Base-by-base conservation (phyloP, 192 early-diverging fungal genomes). In the Kappamyces sp. region DNA sequence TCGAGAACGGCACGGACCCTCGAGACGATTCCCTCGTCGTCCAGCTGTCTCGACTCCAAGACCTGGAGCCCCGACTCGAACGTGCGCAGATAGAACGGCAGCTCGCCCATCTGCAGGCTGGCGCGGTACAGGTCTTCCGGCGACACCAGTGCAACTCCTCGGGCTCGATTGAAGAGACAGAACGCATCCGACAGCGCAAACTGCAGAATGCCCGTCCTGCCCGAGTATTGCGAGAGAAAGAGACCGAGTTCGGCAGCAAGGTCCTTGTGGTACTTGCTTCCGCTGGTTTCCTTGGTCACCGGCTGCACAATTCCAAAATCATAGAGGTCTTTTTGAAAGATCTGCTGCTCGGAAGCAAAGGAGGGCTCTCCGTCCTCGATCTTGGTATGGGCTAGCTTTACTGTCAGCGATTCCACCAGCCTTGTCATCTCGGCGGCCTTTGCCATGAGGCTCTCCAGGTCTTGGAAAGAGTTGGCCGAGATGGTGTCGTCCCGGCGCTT, bases 101-200 rank as follows among this genome's bases (percentile, higher is more conserved):
- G 69, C 4, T 55, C 47, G 49, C 77, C 75, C 55, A 96, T 91
- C 61, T 79, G 72, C 9, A 63, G 62, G 64, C 86, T 86, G 22
- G 88, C 86, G 60, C 85, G 87, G 47, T 82, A 79, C 52, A 98
- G 78, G 73, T 98, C 95, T n/a, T 88, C 79, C 4, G 95, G 95
- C 0, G 93, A 98, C 12, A 98, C 87, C 6, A 95, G 77, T 22
- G 90, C 87, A 57, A 86, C 85, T 5, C 93, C 93, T 47, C 95
- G 83, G 4, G 93, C 95, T 2, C 92, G 84, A 66, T 98, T 98
- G 66, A 91, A 94, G 41, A 98, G 62, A 63, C 93, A 96, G 68
- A 94, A 98, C 5, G 93, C 75, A 61, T 96, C 94, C 3, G 88
- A 83, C 1, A 98, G 71, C 15, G 91, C 69, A 66, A 91, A 88